Percentiles rank a stretch among this genome's conserved stretches.
Evolutionary conservation across 1,284 basidiomycete genomes (phyloP).

Genomic region (Fomitopsis schrenkii): DNA sequence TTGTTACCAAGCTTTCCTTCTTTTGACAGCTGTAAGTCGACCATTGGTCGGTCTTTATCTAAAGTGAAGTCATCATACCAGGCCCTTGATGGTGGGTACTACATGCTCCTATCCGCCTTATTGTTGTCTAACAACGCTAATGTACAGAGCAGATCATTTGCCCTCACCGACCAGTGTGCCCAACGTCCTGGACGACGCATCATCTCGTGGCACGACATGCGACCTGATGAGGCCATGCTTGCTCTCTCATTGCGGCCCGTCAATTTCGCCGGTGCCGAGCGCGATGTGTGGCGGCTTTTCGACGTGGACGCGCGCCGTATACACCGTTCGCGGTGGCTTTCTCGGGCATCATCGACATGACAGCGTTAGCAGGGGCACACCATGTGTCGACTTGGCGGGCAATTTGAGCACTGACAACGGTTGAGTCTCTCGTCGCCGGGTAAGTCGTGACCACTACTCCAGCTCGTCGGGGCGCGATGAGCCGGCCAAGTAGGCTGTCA

Average conservation of each 20-base stretch:
- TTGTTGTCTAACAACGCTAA: slow-evolving; percentile 2
- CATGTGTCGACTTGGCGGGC: background rate
- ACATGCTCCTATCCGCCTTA: slow-evolving; percentile 5
- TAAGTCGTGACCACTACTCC: background rate
- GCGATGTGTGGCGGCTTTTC: background rate
- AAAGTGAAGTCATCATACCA: slow-evolving; percentile 2
- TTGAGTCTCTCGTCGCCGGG: background rate
- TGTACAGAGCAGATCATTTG: background rate
- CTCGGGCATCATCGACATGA: background rate
- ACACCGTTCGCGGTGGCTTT: background rate
- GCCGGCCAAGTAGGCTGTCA: background rate
- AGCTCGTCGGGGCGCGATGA: background rate
- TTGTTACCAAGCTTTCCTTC: slow-evolving; percentile 16
- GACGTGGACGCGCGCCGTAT: background rate
- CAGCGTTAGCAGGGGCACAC: background rate
- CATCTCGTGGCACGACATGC: background rate
- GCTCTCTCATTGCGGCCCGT: background rate
- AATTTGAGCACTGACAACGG: background rate
- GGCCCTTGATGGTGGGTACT: slow-evolving; percentile 8
- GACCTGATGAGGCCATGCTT: background rate
- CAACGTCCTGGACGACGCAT: background rate
- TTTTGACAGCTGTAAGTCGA: slow-evolving; percentile 13
- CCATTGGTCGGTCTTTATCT: slow-evolving; percentile 16
- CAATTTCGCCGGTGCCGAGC: background rate
- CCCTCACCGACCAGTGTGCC: background rate